Percentiles rank a stretch among this genome's conserved stretches.
Evolutionary conservation across 2,329 filamentous ascomycete genomes (phyloP).

Genomic region (Colletotrichum horii): DNA sequence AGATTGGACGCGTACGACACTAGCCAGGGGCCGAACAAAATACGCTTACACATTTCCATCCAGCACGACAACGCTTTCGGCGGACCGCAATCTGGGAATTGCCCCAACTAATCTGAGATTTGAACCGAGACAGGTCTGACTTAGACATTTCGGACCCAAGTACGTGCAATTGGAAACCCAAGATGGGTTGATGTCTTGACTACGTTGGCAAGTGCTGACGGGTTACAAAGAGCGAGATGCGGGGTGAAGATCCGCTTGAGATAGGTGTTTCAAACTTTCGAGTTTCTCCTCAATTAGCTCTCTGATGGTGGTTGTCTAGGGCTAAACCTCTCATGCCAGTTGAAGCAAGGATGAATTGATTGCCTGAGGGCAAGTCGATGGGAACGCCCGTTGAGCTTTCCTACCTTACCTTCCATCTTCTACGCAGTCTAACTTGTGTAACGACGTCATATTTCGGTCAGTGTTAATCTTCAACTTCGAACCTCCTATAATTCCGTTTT

Average conservation of each 20-base stretch:
- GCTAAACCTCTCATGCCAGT: too few species aligned
- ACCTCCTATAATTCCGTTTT: not conserved
- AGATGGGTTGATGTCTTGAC: not conserved
- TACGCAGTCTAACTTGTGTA: too few species aligned
- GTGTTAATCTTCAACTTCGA: not conserved
- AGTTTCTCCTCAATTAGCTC: too few species aligned
- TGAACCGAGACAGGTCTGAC: rapidly evolving
- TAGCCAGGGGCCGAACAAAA: not conserved
- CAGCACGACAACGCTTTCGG: not conserved
- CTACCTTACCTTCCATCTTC: too few species aligned
- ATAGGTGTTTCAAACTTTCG: not conserved
- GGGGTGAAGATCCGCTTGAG: not conserved
- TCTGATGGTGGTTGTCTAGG: too few species aligned
- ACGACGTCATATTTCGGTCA: not conserved
- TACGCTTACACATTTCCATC: not conserved
- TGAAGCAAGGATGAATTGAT: too few species aligned
- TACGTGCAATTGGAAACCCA: not conserved
- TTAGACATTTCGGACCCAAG: not conserved
- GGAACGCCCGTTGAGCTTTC: too few species aligned
- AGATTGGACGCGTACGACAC: not conserved
- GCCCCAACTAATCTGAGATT: rapidly evolving
- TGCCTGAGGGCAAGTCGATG: too few species aligned
- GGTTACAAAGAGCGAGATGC: not conserved
- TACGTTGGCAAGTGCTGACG: not conserved
- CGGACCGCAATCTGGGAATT: not conserved